Evolutionary conservation across 2,329 filamentous ascomycete genomes (phyloP), one percentile per base, ranked within the genome.

Genomic region (Talaromyces sp.): DNA sequence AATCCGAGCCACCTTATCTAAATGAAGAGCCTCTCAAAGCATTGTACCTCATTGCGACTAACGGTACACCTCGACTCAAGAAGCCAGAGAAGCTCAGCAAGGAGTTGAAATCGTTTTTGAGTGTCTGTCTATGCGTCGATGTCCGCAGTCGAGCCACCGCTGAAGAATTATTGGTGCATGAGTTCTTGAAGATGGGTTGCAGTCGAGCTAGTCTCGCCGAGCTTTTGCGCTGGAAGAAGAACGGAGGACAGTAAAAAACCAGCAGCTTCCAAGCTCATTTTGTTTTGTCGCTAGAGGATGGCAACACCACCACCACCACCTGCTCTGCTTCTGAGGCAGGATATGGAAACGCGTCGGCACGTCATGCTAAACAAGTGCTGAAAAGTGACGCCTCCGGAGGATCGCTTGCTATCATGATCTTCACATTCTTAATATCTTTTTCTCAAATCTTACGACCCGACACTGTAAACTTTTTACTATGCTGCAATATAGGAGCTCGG

Each of bases 1-100:
- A 99, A 78, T 96, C 92, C 19, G 95, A 99, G 79, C 95, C 95
- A 6, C 95, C 95, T 0, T 99, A 99, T 78, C 87, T 98, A 43
- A 98, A 98, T 80, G 95, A 98, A 80, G 94, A 98, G 79, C 95
- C 95, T 0, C 86, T 99, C 64, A 98, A 98, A 84, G 95, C 95
- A 8, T 86, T 99, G 56, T 99, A 97, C 78, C 86, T 99, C 68
- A 99, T 99, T 76, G 95, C 95, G 57, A 99, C 95, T 64, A 98
- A 98, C 81, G 95, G 95, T 70, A 98, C 95, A 3, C 95, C 95
- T 24, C 89, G 93, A 65, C 86, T 99, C 69, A 99, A 99, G 90
- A 97, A 97, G 81, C 94, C 95, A 0, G 94, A 99, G 81, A 97
- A 96, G 82, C 86, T 98, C 67, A 96, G 91, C 82, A 97, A 97